Percentiles rank a stretch among this genome's conserved stretches.
These are phyloP conservation scores for Candida boleticola DNA, from an alignment of 805 yeast species.

Conservation along the genomic window DNA sequence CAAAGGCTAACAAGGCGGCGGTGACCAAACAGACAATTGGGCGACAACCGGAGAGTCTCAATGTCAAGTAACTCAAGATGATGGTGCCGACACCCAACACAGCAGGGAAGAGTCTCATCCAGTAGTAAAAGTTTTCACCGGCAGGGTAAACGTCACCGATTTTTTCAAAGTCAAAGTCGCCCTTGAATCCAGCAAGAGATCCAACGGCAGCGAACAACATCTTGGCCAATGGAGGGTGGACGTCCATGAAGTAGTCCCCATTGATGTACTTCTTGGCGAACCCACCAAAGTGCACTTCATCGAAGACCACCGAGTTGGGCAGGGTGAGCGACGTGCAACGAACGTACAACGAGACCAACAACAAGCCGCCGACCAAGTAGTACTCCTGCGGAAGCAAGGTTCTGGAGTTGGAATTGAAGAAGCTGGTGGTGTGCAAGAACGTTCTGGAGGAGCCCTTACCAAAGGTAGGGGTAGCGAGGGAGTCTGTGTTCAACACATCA, in stretches of 20 bases:
- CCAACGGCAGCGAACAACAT: constrained; percentile 74
- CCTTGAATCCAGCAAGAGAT: constrained; percentile 65
- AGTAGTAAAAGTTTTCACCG: constrained; percentile 47
- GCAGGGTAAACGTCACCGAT: constrained; percentile 65
- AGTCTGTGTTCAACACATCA: neutral
- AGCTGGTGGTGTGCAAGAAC: constrained; percentile 5
- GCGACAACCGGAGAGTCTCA: constrained; percentile 70
- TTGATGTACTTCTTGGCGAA: constrained; percentile 79
- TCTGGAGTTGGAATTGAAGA: constrained; percentile 11
- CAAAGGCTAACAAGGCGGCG: constrained; percentile 55
- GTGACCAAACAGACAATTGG: constrained; percentile 60
- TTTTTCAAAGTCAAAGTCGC: constrained; percentile 62
- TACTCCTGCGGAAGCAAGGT: constrained; percentile 17
- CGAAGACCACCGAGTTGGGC: constrained; percentile 86
- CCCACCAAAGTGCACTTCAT: constrained; percentile 96
- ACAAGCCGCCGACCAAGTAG: constrained; percentile 28
- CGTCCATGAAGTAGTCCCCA: constrained; percentile 68
- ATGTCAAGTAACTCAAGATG: constrained; percentile 60
- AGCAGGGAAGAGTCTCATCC: constrained; percentile 73
- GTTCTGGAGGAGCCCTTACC: neutral
- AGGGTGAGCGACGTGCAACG: constrained; percentile 59
- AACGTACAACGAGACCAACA: constrained; percentile 53
- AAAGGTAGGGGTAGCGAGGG: neutral
- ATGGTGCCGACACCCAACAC: constrained; percentile 67
- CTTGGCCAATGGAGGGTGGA: constrained; percentile 78